Evolutionary conservation across 2,329 filamentous ascomycete genomes (phyloP).

Genomic region (Fusarium temperatum): DNA sequence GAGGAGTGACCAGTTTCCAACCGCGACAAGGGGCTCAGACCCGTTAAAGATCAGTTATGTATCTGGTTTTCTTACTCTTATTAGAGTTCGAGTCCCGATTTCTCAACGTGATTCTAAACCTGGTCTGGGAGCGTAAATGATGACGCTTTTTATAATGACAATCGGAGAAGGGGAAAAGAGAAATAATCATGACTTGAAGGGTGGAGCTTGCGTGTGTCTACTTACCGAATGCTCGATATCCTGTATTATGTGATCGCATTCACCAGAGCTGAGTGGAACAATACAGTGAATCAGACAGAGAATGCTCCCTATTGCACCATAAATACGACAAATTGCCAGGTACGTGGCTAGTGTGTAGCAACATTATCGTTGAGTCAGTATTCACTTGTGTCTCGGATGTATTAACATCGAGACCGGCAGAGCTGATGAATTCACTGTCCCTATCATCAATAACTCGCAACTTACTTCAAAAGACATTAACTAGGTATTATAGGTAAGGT

Average conservation of each 20-base stretch:
- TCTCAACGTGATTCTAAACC: conserved; percentile 12
- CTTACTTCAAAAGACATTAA: background rate
- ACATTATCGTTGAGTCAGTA: background rate
- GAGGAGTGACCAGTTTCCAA: conserved; percentile 2
- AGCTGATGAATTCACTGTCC: background rate
- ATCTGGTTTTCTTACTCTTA: conserved; percentile 5
- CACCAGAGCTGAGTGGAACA: background rate
- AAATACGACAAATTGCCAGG: background rate
- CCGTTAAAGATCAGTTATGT: conserved; percentile 24
- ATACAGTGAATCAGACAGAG: background rate
- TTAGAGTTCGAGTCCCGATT: conserved; percentile 5
- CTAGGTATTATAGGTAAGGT: background rate
- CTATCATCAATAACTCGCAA: conserved; percentile 4
- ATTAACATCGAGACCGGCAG: background rate
- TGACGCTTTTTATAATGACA: background rate
- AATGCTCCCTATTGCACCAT: background rate
- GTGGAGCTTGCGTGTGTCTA: background rate
- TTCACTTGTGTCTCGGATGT: background rate
- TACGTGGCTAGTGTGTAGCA: background rate
- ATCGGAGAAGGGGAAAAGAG: background rate
- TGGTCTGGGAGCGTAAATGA: background rate
- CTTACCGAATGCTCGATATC: background rate
- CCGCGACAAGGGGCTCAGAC: conserved; percentile 20
- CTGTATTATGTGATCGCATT: conserved; percentile 1
- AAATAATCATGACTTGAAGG: background rate